Conservation (phyloP, 2,329 filamentous ascomycete genomes). For the Fusarium brevicatenulatum region DNA sequence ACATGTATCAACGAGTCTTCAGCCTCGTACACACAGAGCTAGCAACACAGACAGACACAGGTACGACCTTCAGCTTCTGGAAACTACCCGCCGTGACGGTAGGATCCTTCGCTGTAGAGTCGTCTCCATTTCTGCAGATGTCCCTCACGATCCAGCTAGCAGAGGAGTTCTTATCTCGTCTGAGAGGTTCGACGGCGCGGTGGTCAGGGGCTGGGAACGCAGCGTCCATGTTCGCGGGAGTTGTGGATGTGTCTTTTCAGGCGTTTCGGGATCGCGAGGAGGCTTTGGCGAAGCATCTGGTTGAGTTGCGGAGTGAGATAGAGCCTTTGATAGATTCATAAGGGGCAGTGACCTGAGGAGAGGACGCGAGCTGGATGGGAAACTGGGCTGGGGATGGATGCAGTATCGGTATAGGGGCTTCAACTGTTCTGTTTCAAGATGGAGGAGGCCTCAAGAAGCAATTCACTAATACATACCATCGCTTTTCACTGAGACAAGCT, state of each 20-base stretch:
- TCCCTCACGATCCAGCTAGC: slow-evolving; percentile 55
- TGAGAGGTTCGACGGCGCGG: slow-evolving; percentile 47
- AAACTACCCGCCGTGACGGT: slow-evolving; percentile 55
- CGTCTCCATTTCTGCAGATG: slow-evolving; percentile 55
- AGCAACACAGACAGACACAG: slow-evolving; percentile 39
- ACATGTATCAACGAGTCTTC: slow-evolving; percentile 55
- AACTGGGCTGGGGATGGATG: neutral
- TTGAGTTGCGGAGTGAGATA: slow-evolving; percentile 48
- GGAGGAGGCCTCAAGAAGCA: slow-evolving; percentile 19
- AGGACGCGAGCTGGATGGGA: neutral
- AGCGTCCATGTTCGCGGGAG: slow-evolving; percentile 48
- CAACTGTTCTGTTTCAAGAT: neutral
- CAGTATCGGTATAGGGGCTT: slow-evolving; percentile 11
- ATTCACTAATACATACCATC: slow-evolving; percentile 26
- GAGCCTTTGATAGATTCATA: slow-evolving; percentile 47
- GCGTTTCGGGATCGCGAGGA: slow-evolving; percentile 50
- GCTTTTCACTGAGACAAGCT: neutral
- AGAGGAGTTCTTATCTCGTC: slow-evolving; percentile 52
- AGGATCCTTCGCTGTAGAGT: slow-evolving; percentile 53
- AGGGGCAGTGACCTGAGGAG: neutral
- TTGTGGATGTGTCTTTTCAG: slow-evolving; percentile 47
- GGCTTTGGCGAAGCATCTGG: slow-evolving; percentile 47
- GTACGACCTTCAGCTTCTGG: slow-evolving; percentile 49
- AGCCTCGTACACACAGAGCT: slow-evolving; percentile 50
- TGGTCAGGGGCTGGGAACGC: slow-evolving; percentile 41